Conservation (phyloP, 306 rosid species). For the Quillaja saponaria region DNA sequence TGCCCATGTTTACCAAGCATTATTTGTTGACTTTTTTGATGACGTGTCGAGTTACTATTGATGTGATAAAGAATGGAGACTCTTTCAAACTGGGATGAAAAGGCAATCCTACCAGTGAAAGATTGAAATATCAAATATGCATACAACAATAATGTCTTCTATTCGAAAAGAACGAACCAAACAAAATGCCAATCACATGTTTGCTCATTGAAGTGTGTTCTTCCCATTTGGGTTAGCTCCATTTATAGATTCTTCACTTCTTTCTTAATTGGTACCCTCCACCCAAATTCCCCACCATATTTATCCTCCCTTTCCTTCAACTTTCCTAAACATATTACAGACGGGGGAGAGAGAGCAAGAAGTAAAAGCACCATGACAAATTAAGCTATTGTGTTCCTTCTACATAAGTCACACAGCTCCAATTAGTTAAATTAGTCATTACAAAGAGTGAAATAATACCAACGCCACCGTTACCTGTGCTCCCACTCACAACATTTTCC, state of each 20-base stretch:
- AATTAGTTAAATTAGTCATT: constrained; percentile 24
- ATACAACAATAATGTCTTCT: too few species aligned
- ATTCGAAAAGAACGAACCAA: constrained; percentile 6
- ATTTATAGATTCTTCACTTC: too few species aligned
- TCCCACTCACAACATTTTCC: constrained; percentile 83
- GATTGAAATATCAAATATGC: too few species aligned
- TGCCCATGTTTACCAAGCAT: too few species aligned
- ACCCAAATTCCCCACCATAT: background rate
- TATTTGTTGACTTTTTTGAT: too few species aligned
- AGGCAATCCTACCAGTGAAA: constrained; percentile 23
- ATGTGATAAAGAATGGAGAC: too few species aligned
- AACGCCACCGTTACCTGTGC: constrained; percentile 79
- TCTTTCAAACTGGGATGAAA: too few species aligned
- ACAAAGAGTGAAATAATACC: constrained; percentile 34
- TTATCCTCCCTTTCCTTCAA: background rate
- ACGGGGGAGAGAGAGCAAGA: too few species aligned
- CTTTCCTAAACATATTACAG: background rate
- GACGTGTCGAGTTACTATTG: too few species aligned
- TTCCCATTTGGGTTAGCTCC: background rate
- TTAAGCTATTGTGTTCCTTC: constrained; percentile 31
- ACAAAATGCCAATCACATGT: background rate
- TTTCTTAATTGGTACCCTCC: background rate
- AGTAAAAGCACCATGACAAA: constrained; percentile 37
- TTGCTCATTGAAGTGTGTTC: background rate
- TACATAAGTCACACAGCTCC: constrained; percentile 35